Base-by-base conservation (phyloP, 1,139 yeast species). In the Pichia kudriavzevii region DNA sequence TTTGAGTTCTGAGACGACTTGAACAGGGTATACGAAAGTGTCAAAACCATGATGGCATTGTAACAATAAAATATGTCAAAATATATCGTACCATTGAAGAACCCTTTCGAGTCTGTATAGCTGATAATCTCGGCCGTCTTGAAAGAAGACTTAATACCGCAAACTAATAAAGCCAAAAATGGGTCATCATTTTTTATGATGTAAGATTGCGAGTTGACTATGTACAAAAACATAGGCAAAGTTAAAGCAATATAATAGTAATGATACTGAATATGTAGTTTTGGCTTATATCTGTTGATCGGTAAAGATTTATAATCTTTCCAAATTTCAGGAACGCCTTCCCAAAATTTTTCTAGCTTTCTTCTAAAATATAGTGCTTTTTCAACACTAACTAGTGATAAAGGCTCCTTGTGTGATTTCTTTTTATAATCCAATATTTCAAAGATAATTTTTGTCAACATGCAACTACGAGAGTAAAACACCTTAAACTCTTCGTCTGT, bases 1-100 rank as follows among this genome's bases (percentile, higher is more conserved):
- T 42, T 41, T 7, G 36, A 40, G 11, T 44, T 18, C 4, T 42
- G 43, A n/a, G 54, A 45, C 6, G 46, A 38, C n/a, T 55, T 48
- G 39, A 61, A 56, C 20, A 61, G 43, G n/a, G 64, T 49, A 36
- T 60, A 61, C 15, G 65, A 55, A 34, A 63, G 50, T 14, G 64
- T 55, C 31, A 64, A 43, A 0, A 59, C 59, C 58, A 66, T 53
- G 2, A 59, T 56, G 2, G 67, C 61, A 38, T 59, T 58, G 39
- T 66, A 66, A 4, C 61, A 63, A 43, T 58, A 58, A 45, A 62
- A 62, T 26, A 64, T 59, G 39, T 66, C 70, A 28, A 55, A 54
- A 27, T 61, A 59, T 10, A 62, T 32, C 1, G 66, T 62, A 17
- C 69, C 69, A 41, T 61, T 60, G 42, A 63, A 58, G 39, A 60